Evolutionary conservation across 257 asterid genomes (phyloP).

Genomic region (Scutellaria barbata): DNA sequence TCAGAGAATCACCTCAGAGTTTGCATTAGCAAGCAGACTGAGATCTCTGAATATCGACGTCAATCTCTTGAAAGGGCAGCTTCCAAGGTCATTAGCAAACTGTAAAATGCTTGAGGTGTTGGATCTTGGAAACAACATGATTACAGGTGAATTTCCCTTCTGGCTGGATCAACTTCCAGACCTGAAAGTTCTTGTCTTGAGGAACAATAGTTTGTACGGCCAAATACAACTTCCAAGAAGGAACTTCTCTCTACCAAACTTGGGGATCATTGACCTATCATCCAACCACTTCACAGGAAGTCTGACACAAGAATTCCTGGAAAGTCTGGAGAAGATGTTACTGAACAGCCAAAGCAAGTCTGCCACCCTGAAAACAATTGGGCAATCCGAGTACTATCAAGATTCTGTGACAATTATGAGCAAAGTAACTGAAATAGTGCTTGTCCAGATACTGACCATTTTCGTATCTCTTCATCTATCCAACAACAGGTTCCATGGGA

Average conservation of each 20-base stretch:
- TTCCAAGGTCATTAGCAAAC: conserved; percentile 38
- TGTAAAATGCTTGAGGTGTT: conserved; percentile 37
- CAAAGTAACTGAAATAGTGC: conserved; percentile 36
- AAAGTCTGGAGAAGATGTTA: conserved; percentile 35
- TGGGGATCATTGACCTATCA: conserved; percentile 38
- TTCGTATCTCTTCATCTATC: conserved; percentile 40
- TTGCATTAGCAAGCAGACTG: conserved; percentile 28
- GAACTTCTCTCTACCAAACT: conserved; percentile 32
- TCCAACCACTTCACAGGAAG: conserved; percentile 36
- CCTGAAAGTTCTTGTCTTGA: conserved; percentile 37
- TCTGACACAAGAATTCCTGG: conserved; percentile 32
- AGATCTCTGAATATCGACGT: conserved; percentile 38
- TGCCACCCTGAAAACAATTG: conserved; percentile 28
- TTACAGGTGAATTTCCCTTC: conserved; percentile 34
- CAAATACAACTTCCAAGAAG: conserved; percentile 33
- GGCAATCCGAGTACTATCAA: conserved; percentile 41
- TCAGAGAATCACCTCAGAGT: conserved; percentile 23
- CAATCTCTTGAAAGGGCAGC: conserved; percentile 39
- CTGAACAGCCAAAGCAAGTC: conserved; percentile 34
- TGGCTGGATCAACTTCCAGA: conserved; percentile 38
- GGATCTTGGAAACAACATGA: conserved; percentile 40
- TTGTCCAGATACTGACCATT: conserved; percentile 40
- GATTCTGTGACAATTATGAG: conserved; percentile 40
- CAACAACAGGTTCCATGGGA: conserved; percentile 39
- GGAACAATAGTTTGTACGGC: conserved; percentile 37